These are phyloP conservation scores for Xylariaceae sp. DNA, from an alignment of 2,329 filamentous ascomycete species.

Conservation along the genomic window DNA sequence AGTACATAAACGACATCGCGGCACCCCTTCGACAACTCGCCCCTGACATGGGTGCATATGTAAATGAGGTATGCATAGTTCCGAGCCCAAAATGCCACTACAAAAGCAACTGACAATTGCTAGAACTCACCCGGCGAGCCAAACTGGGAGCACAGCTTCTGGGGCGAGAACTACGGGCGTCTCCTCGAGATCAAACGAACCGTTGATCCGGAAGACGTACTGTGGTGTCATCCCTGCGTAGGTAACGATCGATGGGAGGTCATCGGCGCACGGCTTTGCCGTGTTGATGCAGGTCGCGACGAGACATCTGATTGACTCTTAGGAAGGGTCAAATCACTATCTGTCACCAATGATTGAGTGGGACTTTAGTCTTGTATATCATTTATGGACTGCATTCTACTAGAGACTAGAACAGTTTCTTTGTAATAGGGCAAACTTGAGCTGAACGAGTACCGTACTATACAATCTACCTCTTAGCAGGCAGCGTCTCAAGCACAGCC, in stretches of 20 bases:
- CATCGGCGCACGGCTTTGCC: slow-evolving; percentile 21
- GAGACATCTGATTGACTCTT: not conserved
- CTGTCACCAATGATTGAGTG: no score
- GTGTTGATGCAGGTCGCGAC: not conserved
- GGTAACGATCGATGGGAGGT: slow-evolving; percentile 40
- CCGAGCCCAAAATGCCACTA: not conserved
- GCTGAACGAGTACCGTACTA: not conserved
- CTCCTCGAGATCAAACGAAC: slow-evolving; percentile 41
- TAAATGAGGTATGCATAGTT: slow-evolving; percentile 39
- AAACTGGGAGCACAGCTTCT: slow-evolving; percentile 39
- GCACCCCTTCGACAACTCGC: slow-evolving; percentile 37
- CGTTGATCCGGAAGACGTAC: slow-evolving; percentile 45
- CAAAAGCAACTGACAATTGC: not conserved
- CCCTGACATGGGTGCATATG: slow-evolving; percentile 40
- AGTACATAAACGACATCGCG: slow-evolving; percentile 24
- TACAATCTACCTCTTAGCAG: slow-evolving; percentile 14
- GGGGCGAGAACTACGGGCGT: slow-evolving; percentile 43
- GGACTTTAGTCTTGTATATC: not conserved
- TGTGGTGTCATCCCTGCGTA: slow-evolving; percentile 47
- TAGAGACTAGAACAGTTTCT: not conserved
- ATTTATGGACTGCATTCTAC: not conserved
- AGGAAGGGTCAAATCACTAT: no score
- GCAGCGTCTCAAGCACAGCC: slow-evolving; percentile 36
- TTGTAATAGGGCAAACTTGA: not conserved
- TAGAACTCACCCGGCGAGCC: slow-evolving; percentile 36